Base-by-base conservation (phyloP, 306 rosid genomes). In the Quercus ilex region DNA sequence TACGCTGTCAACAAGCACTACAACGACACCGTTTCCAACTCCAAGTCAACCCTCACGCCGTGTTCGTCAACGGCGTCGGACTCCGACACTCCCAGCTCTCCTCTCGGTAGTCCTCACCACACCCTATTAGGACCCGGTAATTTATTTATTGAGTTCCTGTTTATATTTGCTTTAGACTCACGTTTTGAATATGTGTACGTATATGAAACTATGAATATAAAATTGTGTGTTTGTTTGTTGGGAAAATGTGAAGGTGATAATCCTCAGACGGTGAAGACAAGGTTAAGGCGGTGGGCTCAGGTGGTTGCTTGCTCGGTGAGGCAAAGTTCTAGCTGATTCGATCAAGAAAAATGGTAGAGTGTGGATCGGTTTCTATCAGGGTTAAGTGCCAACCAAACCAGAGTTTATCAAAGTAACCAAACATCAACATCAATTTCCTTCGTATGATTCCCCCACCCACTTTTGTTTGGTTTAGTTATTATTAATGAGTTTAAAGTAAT, bases 281-380 rank as follows among this genome's bases (percentile, higher is more conserved):
- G 93, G 89, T 77, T 95, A 79, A 90, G 78, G 86, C 97, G 91
- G 80, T 95, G 99, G 99, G 99, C 99, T 2, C 97, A 95, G 89
- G 97, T 95, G 57, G 98, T 95, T 78, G 98, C 94, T 77, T 95
- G 99, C 85, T 74, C 99, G 57, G 98, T 95, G 85, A 85, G 93
- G 74, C 98, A 93, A 76, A 77, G 74, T 79, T 78, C 87, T 41
- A 3, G 77, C 71, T 84, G 75, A 87, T 15, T 21, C 46, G n/a
- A n/a, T n/a, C n/a, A 38, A 38, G 43, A 38, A 0, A 38, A 38
- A 38, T 38, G 46, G 46, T 38, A n/a, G 46, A 38, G 0, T 38
- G 46, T 38, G 46, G 46, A 38, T 38, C 46, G 46, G 11, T 38
- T 38, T 38, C 18, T 38, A 73, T 28, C 21, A 53, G 31, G 76